Evolutionary conservation across 352 stramenopile species (phyloP).

Genomic region (Pythium biforme): DNA sequence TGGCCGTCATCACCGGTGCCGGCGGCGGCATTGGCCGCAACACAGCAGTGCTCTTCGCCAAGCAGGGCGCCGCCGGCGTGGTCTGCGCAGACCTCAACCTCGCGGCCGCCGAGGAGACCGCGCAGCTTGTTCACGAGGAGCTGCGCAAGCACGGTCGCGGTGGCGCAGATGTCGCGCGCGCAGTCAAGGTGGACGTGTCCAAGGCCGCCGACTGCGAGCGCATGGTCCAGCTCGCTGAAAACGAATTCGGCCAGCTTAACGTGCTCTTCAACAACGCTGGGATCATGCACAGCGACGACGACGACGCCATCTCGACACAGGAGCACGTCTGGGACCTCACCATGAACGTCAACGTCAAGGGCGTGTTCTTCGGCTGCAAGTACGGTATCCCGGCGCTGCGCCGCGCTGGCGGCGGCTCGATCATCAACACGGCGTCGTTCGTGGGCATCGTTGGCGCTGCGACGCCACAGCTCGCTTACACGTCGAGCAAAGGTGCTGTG

Average conservation of each 20-base stretch:
- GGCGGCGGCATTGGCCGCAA: slow-evolving; percentile 81
- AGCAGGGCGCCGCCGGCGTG: slow-evolving; percentile 71
- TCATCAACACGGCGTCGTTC: slow-evolving; percentile 89
- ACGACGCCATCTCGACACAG: slow-evolving; percentile 71
- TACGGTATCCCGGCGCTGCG: slow-evolving; percentile 82
- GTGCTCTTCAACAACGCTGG: slow-evolving; percentile 89
- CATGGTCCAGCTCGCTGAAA: slow-evolving; percentile 77
- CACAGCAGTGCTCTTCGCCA: slow-evolving; percentile 79
- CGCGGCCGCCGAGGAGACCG: slow-evolving; percentile 62
- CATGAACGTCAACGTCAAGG: slow-evolving; percentile 89
- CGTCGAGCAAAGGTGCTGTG: slow-evolving; percentile 84
- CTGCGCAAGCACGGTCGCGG: slow-evolving; percentile 53
- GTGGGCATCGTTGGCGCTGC: slow-evolving; percentile 77
- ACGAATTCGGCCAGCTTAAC: slow-evolving; percentile 73
- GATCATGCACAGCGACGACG: slow-evolving; percentile 83
- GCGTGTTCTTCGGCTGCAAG: slow-evolving; percentile 88
- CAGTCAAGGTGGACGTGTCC: slow-evolving; percentile 70
- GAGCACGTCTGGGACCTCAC: slow-evolving; percentile 85
- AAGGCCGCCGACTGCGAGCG: slow-evolving; percentile 66
- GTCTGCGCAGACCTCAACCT: slow-evolving; percentile 82
- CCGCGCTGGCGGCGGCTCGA: slow-evolving; percentile 74
- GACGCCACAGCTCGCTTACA: slow-evolving; percentile 88
- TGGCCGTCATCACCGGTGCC: slow-evolving; percentile 83
- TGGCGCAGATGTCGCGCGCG: slow-evolving; percentile 44
- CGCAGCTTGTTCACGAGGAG: slow-evolving; percentile 61